A percentile compares a stretch with the other conserved stretches of the same genome.
These are phyloP conservation scores for Ilyonectria sp. DNA, from an alignment of 2,329 filamentous ascomycete genomes.

Conservation along the genomic window DNA sequence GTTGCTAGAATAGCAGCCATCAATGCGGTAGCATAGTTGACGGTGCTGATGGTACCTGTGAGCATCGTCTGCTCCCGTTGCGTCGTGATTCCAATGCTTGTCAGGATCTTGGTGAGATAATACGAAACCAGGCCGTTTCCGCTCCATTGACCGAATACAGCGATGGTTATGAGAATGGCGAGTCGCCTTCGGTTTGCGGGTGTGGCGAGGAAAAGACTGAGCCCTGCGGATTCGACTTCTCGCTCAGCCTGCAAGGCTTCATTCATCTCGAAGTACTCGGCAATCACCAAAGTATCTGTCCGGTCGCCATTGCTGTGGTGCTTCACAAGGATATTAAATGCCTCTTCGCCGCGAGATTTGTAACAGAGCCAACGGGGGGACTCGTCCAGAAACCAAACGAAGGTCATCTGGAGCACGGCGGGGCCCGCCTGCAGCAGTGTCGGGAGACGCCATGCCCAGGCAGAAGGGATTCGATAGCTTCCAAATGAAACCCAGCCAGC, in stretches of 20 bases:
- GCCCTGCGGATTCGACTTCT: conserved; percentile 26
- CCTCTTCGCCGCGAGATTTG: conserved; percentile 29
- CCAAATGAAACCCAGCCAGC: conserved; percentile 36
- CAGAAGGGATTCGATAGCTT: conserved; percentile 22
- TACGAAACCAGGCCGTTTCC: conserved; percentile 52
- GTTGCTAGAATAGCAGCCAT: conserved; percentile 29
- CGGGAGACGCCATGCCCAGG: conserved; percentile 39
- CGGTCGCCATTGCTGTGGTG: conserved; percentile 56
- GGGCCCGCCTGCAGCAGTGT: conserved; percentile 35
- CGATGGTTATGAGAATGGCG: conserved; percentile 58
- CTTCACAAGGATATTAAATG: conserved; percentile 23
- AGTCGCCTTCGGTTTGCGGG: conserved; percentile 47
- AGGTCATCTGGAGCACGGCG: conserved; percentile 28
- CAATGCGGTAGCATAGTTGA: conserved; percentile 31
- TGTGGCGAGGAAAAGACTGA: conserved; percentile 32
- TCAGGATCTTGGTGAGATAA: conserved; percentile 46
- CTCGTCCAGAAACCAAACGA: conserved; percentile 34
- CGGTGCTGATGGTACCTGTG: conserved; percentile 30
- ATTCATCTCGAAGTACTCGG: conserved; percentile 39
- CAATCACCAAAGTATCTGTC: conserved; percentile 56
- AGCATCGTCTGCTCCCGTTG: conserved; percentile 35
- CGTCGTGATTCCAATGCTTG: conserved; percentile 32
- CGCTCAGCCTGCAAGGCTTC: conserved; percentile 31
- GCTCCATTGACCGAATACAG: conserved; percentile 58
- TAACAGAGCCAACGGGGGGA: conserved; percentile 35